Conservation (phyloP, 148 eudicot species). For the Agrostemma githago region DNA sequence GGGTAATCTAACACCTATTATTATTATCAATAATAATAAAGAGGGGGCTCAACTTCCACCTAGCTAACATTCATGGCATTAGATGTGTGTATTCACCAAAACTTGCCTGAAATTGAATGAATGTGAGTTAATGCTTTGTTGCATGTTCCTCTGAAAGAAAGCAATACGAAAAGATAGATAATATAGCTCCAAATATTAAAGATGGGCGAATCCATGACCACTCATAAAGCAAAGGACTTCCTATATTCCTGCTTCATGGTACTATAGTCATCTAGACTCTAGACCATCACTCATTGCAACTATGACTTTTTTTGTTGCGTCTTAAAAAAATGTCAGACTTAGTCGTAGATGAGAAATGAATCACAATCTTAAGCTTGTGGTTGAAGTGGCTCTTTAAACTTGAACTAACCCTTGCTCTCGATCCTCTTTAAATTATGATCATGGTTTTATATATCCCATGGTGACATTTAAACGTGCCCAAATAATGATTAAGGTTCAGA, state of each 20-base stretch:
- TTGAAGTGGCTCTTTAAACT: no score
- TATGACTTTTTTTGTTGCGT: constrained; percentile 5
- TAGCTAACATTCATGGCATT: constrained; percentile 33
- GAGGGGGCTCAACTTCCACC: constrained; percentile 29
- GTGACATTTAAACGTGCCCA: no score
- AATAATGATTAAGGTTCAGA: no score
- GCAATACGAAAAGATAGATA: constrained; percentile 8
- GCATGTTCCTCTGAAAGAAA: constrained; percentile 28
- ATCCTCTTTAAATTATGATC: no score
- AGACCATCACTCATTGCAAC: neutral
- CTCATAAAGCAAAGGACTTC: neutral
- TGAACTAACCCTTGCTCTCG: no score
- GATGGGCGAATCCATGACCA: constrained; percentile 3
- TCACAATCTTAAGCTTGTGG: no score
- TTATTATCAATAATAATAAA: no score
- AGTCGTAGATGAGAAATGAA: no score
- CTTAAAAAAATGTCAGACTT: neutral
- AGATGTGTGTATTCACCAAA: constrained; percentile 27
- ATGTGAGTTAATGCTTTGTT: constrained; percentile 18
- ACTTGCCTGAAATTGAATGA: constrained; percentile 33
- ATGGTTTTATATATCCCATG: no score
- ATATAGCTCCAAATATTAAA: constrained; percentile 1
- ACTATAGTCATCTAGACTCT: neutral
- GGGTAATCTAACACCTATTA: constrained; percentile 23
- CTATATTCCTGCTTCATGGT: constrained; percentile 6